phyloP scores from a whole-genome alignment of 768 basidiomycete genomes.

The Phylloporus rhodoxanthus region DNA sequence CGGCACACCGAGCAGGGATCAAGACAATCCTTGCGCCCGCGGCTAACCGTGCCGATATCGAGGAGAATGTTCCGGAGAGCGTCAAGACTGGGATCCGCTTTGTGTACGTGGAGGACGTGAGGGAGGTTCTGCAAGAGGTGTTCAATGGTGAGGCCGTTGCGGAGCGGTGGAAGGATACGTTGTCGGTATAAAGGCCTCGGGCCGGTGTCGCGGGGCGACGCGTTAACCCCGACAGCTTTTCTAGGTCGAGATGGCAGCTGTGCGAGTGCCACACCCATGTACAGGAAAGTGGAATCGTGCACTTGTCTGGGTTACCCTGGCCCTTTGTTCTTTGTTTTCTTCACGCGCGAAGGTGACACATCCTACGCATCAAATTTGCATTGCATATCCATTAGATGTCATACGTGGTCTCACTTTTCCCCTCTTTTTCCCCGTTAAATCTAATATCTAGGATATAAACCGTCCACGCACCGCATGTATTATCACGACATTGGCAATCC shows the following conservation, averaged over 20 bases:
- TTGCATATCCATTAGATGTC: conserved; percentile 6
- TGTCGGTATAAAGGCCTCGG: conserved; percentile 26
- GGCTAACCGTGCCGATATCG: conserved; percentile 89
- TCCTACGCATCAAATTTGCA: conserved; percentile 4
- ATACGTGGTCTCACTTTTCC: neutral
- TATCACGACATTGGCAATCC: neutral
- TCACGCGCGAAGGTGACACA: neutral
- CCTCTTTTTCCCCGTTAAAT: neutral
- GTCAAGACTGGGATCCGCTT: conserved; percentile 94
- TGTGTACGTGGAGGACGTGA: conserved; percentile 91
- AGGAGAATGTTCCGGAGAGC: conserved; percentile 94
- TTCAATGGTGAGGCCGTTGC: conserved; percentile 59
- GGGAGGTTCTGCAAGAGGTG: conserved; percentile 83
- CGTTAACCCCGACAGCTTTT: neutral
- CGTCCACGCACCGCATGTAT: neutral
- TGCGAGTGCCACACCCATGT: neutral
- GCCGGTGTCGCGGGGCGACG: neutral
- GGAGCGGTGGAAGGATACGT: conserved; percentile 65
- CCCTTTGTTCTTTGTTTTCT: neutral
- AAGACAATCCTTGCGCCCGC: conserved; percentile 83
- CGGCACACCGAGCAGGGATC: conserved; percentile 95
- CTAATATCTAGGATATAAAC: neutral
- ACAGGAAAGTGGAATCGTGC: neutral
- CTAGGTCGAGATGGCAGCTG: neutral
- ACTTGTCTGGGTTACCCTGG: neutral